Evolutionary conservation across 768 basidiomycete genomes (phyloP).

Genomic region (Boletus pseudopeckii): DNA sequence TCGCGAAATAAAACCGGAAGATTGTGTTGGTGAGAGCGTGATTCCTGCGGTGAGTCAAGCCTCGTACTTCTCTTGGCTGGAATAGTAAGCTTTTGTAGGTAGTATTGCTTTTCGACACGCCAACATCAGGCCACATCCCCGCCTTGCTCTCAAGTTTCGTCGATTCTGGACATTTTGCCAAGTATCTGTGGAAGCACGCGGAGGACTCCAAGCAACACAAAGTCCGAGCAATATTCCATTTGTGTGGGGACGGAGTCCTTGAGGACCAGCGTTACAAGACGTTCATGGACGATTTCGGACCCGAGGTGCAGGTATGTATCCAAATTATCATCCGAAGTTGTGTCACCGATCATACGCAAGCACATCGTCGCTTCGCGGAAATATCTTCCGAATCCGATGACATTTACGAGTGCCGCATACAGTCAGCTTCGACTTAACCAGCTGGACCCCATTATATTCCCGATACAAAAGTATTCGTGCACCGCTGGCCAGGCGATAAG

Average conservation of each 20-base stretch:
- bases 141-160: constrained; percentile 48
- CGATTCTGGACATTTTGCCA: constrained; percentile 44
- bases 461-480: constrained; percentile 53
- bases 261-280: constrained; percentile 63
- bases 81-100: constrained; percentile 37
- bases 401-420: constrained; percentile 71
- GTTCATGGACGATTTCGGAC: constrained; percentile 70
- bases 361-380: constrained; percentile 72
- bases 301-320: constrained; percentile 54
- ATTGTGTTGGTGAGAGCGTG: constrained; percentile 54
- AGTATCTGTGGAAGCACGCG: constrained; percentile 43
- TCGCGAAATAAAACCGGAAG: constrained; percentile 56
- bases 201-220: constrained; percentile 40
- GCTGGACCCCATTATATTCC: constrained; percentile 73
- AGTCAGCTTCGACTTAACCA: constrained; percentile 69
- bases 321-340: background rate
- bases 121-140: constrained; percentile 54
- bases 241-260: constrained; percentile 67
- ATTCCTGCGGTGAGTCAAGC: constrained; percentile 40
- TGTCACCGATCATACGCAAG: constrained; percentile 36
- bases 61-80: background rate
- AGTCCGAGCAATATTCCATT: constrained; percentile 59
- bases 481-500: constrained; percentile 38
- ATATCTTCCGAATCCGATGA: constrained; percentile 59
- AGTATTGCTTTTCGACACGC: constrained; percentile 69